phyloP scores from a whole-genome alignment of 176 grass and related monocot species.

The Elymus sibiricus region DNA sequence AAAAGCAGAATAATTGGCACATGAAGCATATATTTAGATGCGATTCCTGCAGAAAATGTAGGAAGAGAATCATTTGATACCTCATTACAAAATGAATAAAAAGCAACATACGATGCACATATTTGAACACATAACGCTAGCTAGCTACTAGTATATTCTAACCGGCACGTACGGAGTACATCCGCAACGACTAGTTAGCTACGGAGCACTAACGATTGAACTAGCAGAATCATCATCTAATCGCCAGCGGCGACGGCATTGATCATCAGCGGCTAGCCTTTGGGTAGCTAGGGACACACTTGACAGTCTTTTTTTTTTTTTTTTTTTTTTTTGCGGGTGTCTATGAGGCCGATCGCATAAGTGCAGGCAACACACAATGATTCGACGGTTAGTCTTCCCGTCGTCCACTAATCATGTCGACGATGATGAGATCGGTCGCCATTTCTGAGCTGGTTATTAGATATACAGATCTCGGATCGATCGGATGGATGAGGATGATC shows the following conservation, averaged over 20 bases:
- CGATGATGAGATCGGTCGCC: neutral
- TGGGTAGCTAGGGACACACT: neutral
- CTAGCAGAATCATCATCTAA: neutral
- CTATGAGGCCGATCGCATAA: neutral
- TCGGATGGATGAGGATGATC: neutral
- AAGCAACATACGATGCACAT: too few relatives aligned
- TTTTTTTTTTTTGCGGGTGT: too few relatives aligned
- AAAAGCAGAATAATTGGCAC: too few relatives aligned
- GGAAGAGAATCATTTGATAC: constrained; percentile 5
- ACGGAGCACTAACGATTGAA: neutral
- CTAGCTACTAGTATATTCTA: neutral
- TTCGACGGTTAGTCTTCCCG: constrained; percentile 7
- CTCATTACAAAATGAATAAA: neutral
- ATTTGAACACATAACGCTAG: too few relatives aligned
- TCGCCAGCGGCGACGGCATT: neutral
- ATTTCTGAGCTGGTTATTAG: constrained; percentile 4
- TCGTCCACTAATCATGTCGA: neutral
- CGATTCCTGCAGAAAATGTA: neutral
- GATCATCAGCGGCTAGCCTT: neutral
- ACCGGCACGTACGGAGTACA: constrained; percentile 3
- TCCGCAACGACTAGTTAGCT: neutral
- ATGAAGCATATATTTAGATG: neutral
- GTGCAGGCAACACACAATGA: constrained; percentile 7
- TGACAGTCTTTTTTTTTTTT: too few relatives aligned
- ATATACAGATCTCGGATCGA: neutral